phyloP scores from a whole-genome alignment of 2,329 filamentous ascomycete species.

The Bisporella sp. region DNA sequence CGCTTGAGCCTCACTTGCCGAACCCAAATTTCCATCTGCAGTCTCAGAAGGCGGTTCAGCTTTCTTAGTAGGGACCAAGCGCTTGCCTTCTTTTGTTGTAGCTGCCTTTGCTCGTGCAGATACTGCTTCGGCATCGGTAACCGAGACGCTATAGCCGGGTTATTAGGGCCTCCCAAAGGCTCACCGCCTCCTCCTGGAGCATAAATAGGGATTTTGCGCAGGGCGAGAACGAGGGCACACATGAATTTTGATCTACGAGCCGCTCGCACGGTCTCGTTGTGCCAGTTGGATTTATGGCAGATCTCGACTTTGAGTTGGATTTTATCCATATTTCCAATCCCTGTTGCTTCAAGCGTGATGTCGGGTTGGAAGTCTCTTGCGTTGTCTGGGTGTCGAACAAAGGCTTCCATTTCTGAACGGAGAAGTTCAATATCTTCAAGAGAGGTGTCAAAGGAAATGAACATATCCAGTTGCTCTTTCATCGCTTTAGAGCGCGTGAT shows the following conservation, averaged over 20 bases:
- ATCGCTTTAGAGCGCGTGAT: conserved; percentile 85
- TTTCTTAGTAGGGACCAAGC: conserved; percentile 49
- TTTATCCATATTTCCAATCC: conserved; percentile 83
- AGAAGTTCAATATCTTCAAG: conserved; percentile 87
- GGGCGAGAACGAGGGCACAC: conserved; percentile 79
- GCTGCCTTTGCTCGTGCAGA: conserved; percentile 53
- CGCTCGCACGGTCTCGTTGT: conserved; percentile 76
- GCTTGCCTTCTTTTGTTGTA: conserved; percentile 54
- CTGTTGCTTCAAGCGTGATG: conserved; percentile 67
- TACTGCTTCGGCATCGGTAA: conserved; percentile 61
- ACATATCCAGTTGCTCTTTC: conserved; percentile 73
- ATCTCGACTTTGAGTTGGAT: conserved; percentile 77
- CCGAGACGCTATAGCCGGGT: conserved; percentile 73
- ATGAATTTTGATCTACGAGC: conserved; percentile 91
- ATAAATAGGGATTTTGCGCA: conserved; percentile 83
- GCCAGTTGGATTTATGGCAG: conserved; percentile 88
- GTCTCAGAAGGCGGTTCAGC: conserved; percentile 1
- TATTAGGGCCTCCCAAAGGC: conserved; percentile 56
- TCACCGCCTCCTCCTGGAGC: conserved; percentile 67
- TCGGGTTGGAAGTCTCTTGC: conserved; percentile 85
- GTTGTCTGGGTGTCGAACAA: conserved; percentile 80
- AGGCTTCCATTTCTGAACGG: conserved; percentile 75
- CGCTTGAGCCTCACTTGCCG: conserved; percentile 31
- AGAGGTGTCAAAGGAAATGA: conserved; percentile 76
- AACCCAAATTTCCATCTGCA: conserved; percentile 5